Conservation (phyloP, 1,284 basidiomycete species). For the Pseudozyma sp. region DNA sequence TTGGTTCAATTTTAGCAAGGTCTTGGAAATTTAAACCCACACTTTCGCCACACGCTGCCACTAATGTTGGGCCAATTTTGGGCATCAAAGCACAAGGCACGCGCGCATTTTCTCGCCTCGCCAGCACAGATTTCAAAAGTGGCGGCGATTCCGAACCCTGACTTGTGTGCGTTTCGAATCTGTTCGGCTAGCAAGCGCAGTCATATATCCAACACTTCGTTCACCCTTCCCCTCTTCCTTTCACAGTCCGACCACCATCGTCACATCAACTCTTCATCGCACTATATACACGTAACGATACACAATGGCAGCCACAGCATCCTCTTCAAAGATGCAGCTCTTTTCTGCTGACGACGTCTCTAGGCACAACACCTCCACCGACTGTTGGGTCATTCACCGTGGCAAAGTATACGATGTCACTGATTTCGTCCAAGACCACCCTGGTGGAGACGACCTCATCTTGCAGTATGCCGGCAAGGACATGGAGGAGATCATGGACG, state of each 20-base stretch:
- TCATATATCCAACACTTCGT: not conserved
- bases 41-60: not conserved
- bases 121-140: not conserved
- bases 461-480: slow-evolving; percentile 83
- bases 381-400: slow-evolving; percentile 72
- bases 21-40: no score
- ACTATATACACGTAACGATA: no score
- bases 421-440: slow-evolving; percentile 71
- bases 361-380: slow-evolving; percentile 74
- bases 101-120: not conserved
- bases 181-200: not conserved
- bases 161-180: not conserved
- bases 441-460: slow-evolving; percentile 72
- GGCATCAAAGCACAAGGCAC: not conserved
- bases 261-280: not conserved
- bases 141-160: not conserved
- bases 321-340: slow-evolving; percentile 48
- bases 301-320: slow-evolving; percentile 27
- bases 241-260: not conserved
- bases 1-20: no score
- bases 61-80: not conserved
- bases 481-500: slow-evolving; percentile 83
- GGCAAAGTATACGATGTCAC: slow-evolving; percentile 72
- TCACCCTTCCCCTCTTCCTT: not conserved
- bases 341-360: slow-evolving; percentile 52